Evolutionary conservation across 2,329 filamentous ascomycete species (phyloP), one percentile per base, ranked within the genome.

Genomic region (Stachybotrys chlorohalonatus): DNA sequence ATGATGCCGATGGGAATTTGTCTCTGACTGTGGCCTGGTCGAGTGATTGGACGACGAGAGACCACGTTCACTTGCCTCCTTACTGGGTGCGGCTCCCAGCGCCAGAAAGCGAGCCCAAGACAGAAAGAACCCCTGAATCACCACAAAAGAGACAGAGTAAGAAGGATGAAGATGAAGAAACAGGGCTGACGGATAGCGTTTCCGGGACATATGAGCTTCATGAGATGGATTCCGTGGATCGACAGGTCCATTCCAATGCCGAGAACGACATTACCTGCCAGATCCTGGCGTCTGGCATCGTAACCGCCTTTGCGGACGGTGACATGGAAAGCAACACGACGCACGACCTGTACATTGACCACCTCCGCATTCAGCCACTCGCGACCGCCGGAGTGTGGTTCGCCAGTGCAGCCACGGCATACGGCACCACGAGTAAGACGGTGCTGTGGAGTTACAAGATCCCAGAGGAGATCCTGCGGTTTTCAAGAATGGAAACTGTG

Each of bases 371-470:
- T 42, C 68, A 66, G 36, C 49, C 59, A 9, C 61, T 55, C 24
- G 67, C 60, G 31, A 69, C 66, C 1, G 67, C 70, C 32, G 79
- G 79, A 8, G 66, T 74, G 9, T 85, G 82, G 81, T 84, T 84
- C 58, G 78, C 80, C 31, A 77, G 74, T 56, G 76, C 75, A 1
- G 74, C 74, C 1, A 84, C 81, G 1, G 81, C 82, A 0, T 77
- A 79, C 55, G 77, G 78, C 17, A 80, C 78, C 1, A 72, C 75
- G 0, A 77, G 72, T 52, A 74, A 78, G 59, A 83, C 80, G 1
- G 73, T 83, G 9, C 70, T 85, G 3, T 85, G 82, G 82, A 81
- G 78, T 62, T 84, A 82, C 68, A 74, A 75, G 54, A 82, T 84
- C 50, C 80, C 81, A 0, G 72, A 77, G 17, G 72, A 75, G 3